Base-by-base conservation (phyloP, 1,284 basidiomycete genomes). In the Rhizoctonia solani region DNA sequence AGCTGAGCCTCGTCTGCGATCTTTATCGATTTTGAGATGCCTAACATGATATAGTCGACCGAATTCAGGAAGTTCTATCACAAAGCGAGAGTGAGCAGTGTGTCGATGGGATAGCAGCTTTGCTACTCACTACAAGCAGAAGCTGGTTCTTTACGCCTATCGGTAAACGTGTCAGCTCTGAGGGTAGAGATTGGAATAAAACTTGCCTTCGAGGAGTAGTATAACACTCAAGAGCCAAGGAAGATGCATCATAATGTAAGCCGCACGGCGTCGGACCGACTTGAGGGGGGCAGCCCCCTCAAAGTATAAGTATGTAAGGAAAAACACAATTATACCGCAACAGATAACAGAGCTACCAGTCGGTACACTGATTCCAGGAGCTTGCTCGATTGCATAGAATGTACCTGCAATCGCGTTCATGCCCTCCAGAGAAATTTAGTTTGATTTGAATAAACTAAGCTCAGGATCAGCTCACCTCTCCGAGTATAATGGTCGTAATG, bases 81-180 rank as follows among this genome's bases (percentile, higher is more conserved):
- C n/a, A n/a, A 21, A 23, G 39, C 16, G 0, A 54, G 16, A 8
- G 16, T 39, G 37, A 8, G 8, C 8, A 16, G 8, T 39, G 37
- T 8, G 8, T 39, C 37, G 16, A 8, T 39, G 37, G 16, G 37
- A 39, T 8, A 8, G 8, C 16, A 8, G 9, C 37, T 16, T 16
- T 39, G 9, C 8, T 21, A 39, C 63, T 9, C 47, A 66, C 63
- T 27, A 53, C 46, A 23, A 66, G 63, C 30, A 66, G 30, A 3
- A 66, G 63, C 52, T 66, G 63, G 21, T 66, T 66, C 41, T 66
- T 66, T 39, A 66, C 63, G 13, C 63, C 61, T 65, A 23, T 1
- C 6, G n/a, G 19, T 32, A 32, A 32, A 5, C 6, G 34, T 41
- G 27, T 61, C 5, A 39, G 19, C 19, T 23, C 8, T 13, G 3